Evolutionary conservation across 148 eudicot genomes (phyloP).

Genomic region (Euryodendron excelsum): DNA sequence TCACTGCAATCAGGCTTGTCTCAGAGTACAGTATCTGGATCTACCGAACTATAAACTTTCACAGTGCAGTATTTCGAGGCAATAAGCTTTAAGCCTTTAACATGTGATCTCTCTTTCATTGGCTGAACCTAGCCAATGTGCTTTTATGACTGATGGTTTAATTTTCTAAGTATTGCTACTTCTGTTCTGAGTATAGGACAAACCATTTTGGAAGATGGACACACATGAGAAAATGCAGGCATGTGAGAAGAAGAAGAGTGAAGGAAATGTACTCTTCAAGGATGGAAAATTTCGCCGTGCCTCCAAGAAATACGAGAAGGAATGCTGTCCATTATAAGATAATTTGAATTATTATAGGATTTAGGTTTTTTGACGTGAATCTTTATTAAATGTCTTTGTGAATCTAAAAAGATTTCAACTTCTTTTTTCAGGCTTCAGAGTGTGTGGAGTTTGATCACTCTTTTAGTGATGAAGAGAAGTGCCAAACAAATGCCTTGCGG

Average conservation of each 20-base stretch:
- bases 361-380: neutral
- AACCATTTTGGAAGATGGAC: constrained; percentile 63
- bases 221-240: constrained; percentile 49
- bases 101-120: no score
- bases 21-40: neutral
- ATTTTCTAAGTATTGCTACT: no score
- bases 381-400: neutral
- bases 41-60: no score
- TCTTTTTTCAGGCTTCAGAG: constrained; percentile 40
- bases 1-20: neutral
- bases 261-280: constrained; percentile 50
- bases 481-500: constrained; percentile 30
- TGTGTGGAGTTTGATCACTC: constrained; percentile 44
- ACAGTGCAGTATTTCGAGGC: no score
- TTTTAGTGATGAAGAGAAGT: constrained; percentile 51
- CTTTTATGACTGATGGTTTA: no score
- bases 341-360: neutral
- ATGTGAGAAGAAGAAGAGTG: constrained; percentile 52
- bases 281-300: constrained; percentile 54
- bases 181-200: constrained; percentile 33
- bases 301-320: constrained; percentile 56
- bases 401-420: neutral
- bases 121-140: no score
- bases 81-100: no score
- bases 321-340: neutral